A percentile compares a stretch with the other conserved stretches of the same genome.
These are phyloP conservation scores for Lentinula boryana DNA, from an alignment of 768 basidiomycete species.

Conservation along the genomic window DNA sequence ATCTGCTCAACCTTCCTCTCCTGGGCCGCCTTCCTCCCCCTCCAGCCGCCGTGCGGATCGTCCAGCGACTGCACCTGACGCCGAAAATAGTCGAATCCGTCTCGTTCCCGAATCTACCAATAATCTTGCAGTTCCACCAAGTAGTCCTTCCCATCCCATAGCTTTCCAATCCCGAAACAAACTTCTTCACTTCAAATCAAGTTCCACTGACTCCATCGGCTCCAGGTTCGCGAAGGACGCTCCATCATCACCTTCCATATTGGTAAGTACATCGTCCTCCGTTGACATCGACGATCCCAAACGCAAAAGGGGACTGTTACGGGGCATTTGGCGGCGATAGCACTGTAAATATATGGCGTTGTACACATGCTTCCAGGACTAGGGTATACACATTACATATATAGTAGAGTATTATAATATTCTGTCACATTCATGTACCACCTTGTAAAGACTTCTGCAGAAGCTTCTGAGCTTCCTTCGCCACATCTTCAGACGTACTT, in stretches of 20 bases:
- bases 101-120: background rate
- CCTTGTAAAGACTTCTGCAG: slow-evolving; percentile 39
- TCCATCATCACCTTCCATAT: slow-evolving; percentile 7
- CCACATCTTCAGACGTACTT: slow-evolving; percentile 92
- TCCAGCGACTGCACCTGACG: slow-evolving; percentile 45
- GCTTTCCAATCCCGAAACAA: slow-evolving; percentile 13
- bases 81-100: slow-evolving; percentile 14
- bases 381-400: slow-evolving; percentile 5
- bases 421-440: slow-evolving; percentile 17
- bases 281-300: slow-evolving; percentile 35
- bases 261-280: slow-evolving; percentile 11
- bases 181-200: slow-evolving; percentile 39
- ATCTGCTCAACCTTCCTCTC: background rate
- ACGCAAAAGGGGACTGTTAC: slow-evolving; percentile 35
- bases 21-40: slow-evolving; percentile 1
- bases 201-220: slow-evolving; percentile 53
- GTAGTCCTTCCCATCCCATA: slow-evolving; percentile 13
- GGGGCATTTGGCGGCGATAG: slow-evolving; percentile 37
- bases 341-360: background rate
- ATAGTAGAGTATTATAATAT: slow-evolving; percentile 13
- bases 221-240: slow-evolving; percentile 16
- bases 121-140: background rate
- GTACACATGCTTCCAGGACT: slow-evolving; percentile 3
- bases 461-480: slow-evolving; percentile 58
- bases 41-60: slow-evolving; percentile 20